A percentile compares a stretch with the other conserved stretches of the same genome.
Conservation (phyloP, 2,329 filamentous ascomycete genomes). For the Pestalotiopsis sp. region DNA sequence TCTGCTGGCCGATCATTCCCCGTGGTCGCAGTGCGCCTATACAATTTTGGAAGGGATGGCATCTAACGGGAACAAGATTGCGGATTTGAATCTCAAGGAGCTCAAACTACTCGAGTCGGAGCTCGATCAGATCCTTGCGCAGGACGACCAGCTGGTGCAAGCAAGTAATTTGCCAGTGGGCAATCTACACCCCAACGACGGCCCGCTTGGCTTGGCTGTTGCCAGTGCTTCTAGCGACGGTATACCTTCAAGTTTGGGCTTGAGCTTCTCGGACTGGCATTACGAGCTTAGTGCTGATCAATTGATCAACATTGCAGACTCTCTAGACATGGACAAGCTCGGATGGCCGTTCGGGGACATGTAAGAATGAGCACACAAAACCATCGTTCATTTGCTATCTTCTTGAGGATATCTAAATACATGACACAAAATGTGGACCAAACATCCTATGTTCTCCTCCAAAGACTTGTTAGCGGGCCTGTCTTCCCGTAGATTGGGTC, state of each 20-base stretch:
- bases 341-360: not conserved
- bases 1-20: not conserved
- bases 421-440: no score
- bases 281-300: not conserved
- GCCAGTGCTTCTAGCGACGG: not conserved
- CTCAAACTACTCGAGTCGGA: not conserved
- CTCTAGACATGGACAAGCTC: not conserved
- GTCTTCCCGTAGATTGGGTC: not conserved
- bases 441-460: not conserved
- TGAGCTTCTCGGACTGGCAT: not conserved
- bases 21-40: not conserved
- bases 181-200: not conserved
- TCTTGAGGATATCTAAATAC: no score
- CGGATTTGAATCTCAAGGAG: not conserved
- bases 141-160: not conserved
- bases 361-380: not conserved
- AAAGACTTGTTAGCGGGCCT: not conserved
- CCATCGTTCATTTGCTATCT: no score
- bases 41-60: not conserved
- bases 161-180: not conserved
- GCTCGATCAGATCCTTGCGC: not conserved
- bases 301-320: not conserved
- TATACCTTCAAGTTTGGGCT: not conserved
- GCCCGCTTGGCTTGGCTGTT: not conserved
- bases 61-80: not conserved